Evolutionary conservation across 257 asterid species (phyloP).

Genomic region (Solanum gracilifrons): DNA sequence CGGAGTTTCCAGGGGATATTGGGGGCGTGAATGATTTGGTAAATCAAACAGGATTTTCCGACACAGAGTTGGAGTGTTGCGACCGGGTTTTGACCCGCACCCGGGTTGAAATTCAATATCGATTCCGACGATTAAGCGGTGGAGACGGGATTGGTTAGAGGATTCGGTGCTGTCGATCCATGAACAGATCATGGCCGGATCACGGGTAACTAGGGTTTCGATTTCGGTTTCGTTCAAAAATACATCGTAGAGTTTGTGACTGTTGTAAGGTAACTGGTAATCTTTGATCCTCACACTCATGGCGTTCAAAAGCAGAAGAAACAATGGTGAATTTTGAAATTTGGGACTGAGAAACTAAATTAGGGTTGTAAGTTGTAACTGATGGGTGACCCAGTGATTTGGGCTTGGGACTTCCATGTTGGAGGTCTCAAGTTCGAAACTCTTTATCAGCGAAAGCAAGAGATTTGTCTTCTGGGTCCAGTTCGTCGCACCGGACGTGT

Average conservation of each 20-base stretch:
- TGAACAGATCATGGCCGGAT: slow-evolving; percentile 11
- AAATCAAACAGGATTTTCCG: slow-evolving; percentile 31
- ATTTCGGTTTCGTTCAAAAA: slow-evolving; percentile 14
- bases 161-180: slow-evolving; percentile 32
- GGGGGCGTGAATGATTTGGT: slow-evolving; percentile 27
- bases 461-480: too few relatives aligned
- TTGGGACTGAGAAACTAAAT: background rate
- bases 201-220: slow-evolving; percentile 32
- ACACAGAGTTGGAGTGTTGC: slow-evolving; percentile 49
- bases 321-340: background rate
- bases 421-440: too few relatives aligned
- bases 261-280: background rate
- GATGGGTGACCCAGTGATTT: too few relatives aligned
- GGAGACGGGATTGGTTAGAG: background rate
- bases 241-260: slow-evolving; percentile 32
- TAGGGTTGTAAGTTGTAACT: background rate
- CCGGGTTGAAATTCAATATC: slow-evolving; percentile 30
- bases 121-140: slow-evolving; percentile 29
- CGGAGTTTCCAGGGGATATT: slow-evolving; percentile 15
- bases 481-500: too few relatives aligned
- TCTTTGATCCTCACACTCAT: background rate
- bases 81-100: slow-evolving; percentile 8
- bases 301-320: background rate
- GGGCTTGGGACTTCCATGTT: too few relatives aligned
- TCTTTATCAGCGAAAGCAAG: too few relatives aligned